Evolutionary conservation across 495 filamentous ascomycete genomes (phyloP).

Genomic region (Hypoxylon trugodes): DNA sequence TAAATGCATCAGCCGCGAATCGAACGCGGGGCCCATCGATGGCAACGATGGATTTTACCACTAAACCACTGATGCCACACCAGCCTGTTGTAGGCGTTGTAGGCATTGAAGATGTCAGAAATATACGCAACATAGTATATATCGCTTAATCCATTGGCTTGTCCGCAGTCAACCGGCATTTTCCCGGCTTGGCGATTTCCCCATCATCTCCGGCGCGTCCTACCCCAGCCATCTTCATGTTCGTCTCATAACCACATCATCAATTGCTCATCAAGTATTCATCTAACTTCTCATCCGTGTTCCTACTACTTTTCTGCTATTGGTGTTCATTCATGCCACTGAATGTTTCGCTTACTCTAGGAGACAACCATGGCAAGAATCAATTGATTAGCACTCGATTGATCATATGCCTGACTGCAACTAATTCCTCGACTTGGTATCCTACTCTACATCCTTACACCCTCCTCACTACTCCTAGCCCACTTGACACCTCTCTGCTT

Average conservation of each 20-base stretch:
- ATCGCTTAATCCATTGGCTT: not conserved
- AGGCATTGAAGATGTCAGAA: not conserved
- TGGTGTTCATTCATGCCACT: too few species aligned
- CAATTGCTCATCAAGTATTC: too few species aligned
- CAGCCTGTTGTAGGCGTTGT: too few species aligned
- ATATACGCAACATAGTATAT: not conserved
- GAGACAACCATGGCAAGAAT: too few species aligned
- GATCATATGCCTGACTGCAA: not conserved
- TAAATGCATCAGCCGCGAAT: constrained; percentile 58
- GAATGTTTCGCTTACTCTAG: too few species aligned
- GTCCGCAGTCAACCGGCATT: not conserved
- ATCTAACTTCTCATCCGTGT: not conserved
- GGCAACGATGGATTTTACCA: constrained; percentile 64
- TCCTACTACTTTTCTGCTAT: too few species aligned
- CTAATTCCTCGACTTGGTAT: not conserved
- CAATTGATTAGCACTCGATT: too few species aligned
- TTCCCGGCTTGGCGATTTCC: too few species aligned
- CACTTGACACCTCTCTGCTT: constrained; percentile 54
- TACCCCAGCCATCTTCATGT: not conserved
- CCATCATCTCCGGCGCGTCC: not conserved
- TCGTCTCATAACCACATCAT: too few species aligned
- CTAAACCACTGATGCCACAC: constrained; percentile 55
- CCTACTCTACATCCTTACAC: constrained; percentile 7
- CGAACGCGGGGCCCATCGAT: constrained; percentile 63
- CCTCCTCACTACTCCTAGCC: constrained; percentile 21